These are phyloP conservation scores for Endocalyx cinctus DNA, from an alignment of 2,329 filamentous ascomycete species.

Conservation along the genomic window DNA sequence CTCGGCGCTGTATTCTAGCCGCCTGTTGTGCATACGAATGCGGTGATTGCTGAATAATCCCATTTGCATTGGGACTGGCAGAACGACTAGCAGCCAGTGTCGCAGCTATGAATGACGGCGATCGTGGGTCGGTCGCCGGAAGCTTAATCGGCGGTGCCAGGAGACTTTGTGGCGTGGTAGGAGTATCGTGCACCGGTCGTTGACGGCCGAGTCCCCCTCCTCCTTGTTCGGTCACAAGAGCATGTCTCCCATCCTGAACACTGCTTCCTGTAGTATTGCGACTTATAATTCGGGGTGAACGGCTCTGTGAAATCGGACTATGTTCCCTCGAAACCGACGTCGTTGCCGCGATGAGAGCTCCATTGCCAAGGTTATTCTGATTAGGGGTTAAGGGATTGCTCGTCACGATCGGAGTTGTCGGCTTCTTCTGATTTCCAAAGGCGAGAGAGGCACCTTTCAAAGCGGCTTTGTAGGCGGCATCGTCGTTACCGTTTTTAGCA, in stretches of 20 bases:
- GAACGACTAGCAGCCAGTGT: conserved; percentile 59
- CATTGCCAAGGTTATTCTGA: conserved; percentile 25
- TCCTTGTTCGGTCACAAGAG: conserved; percentile 10
- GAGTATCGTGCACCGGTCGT: conserved; percentile 21
- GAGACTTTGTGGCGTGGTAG: conserved; percentile 7
- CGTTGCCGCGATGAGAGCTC: conserved; percentile 41
- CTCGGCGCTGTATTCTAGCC: conserved; percentile 16
- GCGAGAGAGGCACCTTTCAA: conserved; percentile 52
- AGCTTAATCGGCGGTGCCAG: conserved; percentile 14
- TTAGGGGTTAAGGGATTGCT: conserved; percentile 7
- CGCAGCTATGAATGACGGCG: conserved; percentile 58
- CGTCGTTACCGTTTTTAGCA: too few species aligned
- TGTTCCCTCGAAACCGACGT: conserved; percentile 34
- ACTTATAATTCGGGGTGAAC: too few species aligned
- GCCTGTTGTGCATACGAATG: conserved; percentile 18
- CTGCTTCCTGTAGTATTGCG: conserved; percentile 37
- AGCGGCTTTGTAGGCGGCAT: conserved; percentile 31
- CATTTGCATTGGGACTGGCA: conserved; percentile 45
- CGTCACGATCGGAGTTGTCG: too few species aligned
- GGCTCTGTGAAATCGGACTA: too few species aligned
- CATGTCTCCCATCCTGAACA: conserved; percentile 14
- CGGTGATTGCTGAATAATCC: conserved; percentile 12
- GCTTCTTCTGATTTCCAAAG: too few species aligned
- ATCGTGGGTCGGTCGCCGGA: conserved; percentile 36
- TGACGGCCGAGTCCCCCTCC: conserved; percentile 9